Conservation (phyloP, 495 filamentous ascomycete species). For the Penicillium herquei region DNA sequence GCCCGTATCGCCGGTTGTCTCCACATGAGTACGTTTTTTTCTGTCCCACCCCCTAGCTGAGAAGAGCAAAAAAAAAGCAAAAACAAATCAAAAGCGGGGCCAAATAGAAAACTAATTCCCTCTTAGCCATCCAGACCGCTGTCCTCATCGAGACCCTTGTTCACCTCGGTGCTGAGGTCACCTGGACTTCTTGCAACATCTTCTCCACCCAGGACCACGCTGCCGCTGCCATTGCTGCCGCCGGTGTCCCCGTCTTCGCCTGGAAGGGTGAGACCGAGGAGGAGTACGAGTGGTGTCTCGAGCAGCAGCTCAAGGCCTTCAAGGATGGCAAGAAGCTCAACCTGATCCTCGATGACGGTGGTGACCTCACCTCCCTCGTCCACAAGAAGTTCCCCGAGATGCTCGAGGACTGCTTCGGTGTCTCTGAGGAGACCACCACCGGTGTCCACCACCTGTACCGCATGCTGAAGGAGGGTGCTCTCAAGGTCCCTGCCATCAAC, state of each 20-base stretch:
- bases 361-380: constrained; percentile 93
- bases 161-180: constrained; percentile 93
- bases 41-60: background rate
- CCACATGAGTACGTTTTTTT: constrained; percentile 79
- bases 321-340: constrained; percentile 95
- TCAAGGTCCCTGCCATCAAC: constrained; percentile 95
- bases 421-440: constrained; percentile 99
- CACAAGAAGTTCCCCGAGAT: constrained; percentile 97
- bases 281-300: constrained; percentile 99
- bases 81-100: background rate
- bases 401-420: constrained; percentile 95
- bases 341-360: constrained; percentile 98
- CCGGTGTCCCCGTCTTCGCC: constrained; percentile 94
- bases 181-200: constrained; percentile 97
- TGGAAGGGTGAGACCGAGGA: constrained; percentile 99
- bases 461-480: constrained; percentile 90
- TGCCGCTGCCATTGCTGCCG: constrained; percentile 92
- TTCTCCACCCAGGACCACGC: constrained; percentile 99
- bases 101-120: constrained; percentile 9
- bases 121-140: constrained; percentile 89
- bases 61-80: background rate
- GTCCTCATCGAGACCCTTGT: constrained; percentile 97
- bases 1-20: constrained; percentile 94
- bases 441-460: constrained; percentile 99
- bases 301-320: constrained; percentile 97